Evolutionary conservation across 2,329 filamentous ascomycete genomes (phyloP), one percentile per base, ranked within the genome.

Genomic region (Daldinia eschscholtzii): DNA sequence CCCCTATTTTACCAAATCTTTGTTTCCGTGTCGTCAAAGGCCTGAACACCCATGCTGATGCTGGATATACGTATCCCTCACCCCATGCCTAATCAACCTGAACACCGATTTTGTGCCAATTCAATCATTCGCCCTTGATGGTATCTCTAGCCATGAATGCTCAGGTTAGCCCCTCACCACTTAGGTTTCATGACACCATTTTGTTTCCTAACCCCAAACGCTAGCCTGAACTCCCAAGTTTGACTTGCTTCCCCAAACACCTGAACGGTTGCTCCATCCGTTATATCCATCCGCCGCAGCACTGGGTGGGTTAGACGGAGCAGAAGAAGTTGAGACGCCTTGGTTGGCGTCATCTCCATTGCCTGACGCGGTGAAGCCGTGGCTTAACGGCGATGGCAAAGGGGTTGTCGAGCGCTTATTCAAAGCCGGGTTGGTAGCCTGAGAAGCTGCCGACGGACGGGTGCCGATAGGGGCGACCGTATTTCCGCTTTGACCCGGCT

Each of bases 391-490:
- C n/a, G 94, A 97, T n/a, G 94, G 91, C 33, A 97, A 86, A 61
- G 95, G 94, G 2, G 94, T 97, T 6, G 93, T 97, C 0, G 94
- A 93, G 67, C 93, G 92, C 80, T 96, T 96, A 80, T 87, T 92
- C 73, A 93, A 79, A 9, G 86, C 84, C 37, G 87, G 85, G 75
- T 90, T 91, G 35, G 84, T 78, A 26, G 84, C 83, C 68, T 87
- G 86, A 44, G 83, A 79, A 7, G 81, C 80, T 42, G 86, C 87
- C 18, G 88, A 86, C 3, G 95, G 95, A 50, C 96, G 91, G 65
- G 95, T 98, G 71, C 96, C 96, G 74, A 98, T 98, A 18, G 96
- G 95, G 23, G 94, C 95, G 60, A 98, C 94, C 4, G 92, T 86
- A 64, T 86, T 85, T 62, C 86, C 87, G 57, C 84, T 80, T 69